These are phyloP conservation scores for Malassezia sympodialis DNA, from an alignment of 1,284 basidiomycete species.

Conservation along the genomic window DNA sequence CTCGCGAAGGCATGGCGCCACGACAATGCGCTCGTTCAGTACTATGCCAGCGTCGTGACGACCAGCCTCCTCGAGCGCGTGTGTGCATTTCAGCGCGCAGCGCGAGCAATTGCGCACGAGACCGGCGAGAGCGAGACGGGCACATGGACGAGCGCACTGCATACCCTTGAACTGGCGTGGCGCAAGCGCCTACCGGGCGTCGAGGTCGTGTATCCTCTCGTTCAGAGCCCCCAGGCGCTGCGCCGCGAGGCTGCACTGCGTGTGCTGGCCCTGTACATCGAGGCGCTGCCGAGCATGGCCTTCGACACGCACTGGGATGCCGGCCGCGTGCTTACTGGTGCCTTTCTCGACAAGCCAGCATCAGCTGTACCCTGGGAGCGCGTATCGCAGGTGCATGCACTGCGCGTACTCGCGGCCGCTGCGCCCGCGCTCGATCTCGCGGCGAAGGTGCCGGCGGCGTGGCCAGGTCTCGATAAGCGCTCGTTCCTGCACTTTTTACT, in stretches of 20 bases:
- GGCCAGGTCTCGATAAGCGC: conserved; percentile 29
- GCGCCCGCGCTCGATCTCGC: conserved; percentile 54
- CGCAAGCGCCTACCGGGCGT: conserved; percentile 23
- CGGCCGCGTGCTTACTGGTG: conserved; percentile 63
- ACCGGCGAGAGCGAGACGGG: conserved; percentile 52
- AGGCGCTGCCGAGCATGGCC: conserved; percentile 62
- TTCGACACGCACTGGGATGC: conserved; percentile 74
- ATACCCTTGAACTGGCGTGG: conserved; percentile 24
- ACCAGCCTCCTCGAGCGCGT: conserved; percentile 28
- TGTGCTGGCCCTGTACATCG: conserved; percentile 72
- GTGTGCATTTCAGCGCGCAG: neutral
- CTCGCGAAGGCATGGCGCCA: conserved; percentile 60
- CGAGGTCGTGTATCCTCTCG: conserved; percentile 29
- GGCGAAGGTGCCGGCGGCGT: conserved; percentile 56
- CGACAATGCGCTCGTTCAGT: conserved; percentile 62
- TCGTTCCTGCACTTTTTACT: conserved; percentile 28
- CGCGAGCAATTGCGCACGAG: neutral
- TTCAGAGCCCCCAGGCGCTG: conserved; percentile 48
- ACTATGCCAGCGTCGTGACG: conserved; percentile 66
- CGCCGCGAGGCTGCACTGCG: conserved; percentile 70
- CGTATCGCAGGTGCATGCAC: conserved; percentile 65
- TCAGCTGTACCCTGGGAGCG: conserved; percentile 51
- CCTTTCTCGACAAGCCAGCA: conserved; percentile 37
- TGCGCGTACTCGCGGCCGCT: conserved; percentile 51
- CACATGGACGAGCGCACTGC: conserved; percentile 19